Conservation (phyloP, 208 protist species). For the Leptomonas pyrrhocoris region DNA sequence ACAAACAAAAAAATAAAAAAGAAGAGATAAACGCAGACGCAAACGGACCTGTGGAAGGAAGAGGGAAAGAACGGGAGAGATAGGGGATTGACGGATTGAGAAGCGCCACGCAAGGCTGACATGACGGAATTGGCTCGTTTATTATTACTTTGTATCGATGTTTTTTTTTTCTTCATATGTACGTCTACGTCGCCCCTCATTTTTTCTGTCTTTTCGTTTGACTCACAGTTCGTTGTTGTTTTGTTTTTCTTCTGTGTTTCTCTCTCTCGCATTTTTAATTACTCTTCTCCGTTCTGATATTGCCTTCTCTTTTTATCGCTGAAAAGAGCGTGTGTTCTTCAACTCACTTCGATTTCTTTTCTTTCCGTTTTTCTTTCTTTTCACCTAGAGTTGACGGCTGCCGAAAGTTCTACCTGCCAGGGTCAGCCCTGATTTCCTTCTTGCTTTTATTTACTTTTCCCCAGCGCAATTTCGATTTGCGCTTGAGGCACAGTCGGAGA, state of each 20-base stretch:
- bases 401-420: neutral
- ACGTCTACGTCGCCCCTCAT: neutral
- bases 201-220: neutral
- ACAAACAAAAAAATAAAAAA: neutral
- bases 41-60: too few relatives aligned
- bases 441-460: neutral
- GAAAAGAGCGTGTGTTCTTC: slow-evolving; percentile 23
- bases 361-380: slow-evolving; percentile 18
- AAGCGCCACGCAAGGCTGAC: too few relatives aligned
- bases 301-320: slow-evolving; percentile 8
- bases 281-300: neutral
- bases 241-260: slow-evolving; percentile 1
- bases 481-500: neutral
- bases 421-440: slow-evolving; percentile 14
- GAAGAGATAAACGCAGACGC: too few relatives aligned
- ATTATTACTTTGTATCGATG: neutral
- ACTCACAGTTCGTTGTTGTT: neutral
- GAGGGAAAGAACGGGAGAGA: too few relatives aligned
- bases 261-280: neutral
- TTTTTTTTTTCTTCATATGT: slow-evolving; percentile 1
- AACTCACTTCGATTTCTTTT: slow-evolving; percentile 24
- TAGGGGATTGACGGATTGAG: too few relatives aligned
- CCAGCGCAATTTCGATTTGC: neutral
- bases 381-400: neutral
- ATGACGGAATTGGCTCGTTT: neutral